Conservation (phyloP, 2,329 filamentous ascomycete species). For the Coniochaeta sp. region DNA sequence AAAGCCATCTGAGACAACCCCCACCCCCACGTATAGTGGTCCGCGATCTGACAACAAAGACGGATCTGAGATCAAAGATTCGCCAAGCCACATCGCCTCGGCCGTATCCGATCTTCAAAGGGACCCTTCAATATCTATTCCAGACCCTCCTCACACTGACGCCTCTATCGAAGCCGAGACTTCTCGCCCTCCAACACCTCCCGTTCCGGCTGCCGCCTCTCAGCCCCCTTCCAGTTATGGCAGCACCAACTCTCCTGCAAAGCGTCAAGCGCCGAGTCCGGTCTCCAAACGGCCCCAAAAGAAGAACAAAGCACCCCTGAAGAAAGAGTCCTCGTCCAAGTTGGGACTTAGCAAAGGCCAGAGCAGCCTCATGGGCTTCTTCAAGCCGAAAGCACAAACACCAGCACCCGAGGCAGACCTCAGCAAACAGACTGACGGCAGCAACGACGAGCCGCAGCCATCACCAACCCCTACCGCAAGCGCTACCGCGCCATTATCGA, state of each 20-base stretch:
- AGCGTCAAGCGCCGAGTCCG: constrained; percentile 13
- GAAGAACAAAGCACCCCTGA: constrained; percentile 26
- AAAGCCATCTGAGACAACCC: neutral
- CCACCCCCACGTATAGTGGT: neutral
- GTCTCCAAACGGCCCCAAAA: constrained; percentile 23
- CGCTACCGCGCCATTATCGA: neutral
- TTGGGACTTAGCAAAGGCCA: constrained; percentile 29
- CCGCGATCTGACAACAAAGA: neutral
- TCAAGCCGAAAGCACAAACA: constrained; percentile 51
- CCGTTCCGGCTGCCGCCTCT: neutral
- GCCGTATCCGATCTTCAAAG: neutral
- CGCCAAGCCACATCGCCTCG: no score
- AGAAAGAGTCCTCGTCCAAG: constrained; percentile 24
- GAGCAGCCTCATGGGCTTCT: constrained; percentile 69
- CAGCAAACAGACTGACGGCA: neutral
- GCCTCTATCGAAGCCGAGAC: neutral
- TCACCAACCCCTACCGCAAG: neutral
- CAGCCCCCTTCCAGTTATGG: neutral
- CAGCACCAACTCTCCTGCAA: constrained; percentile 5
- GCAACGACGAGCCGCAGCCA: neutral
- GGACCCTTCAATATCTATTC: neutral
- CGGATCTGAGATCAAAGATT: neutral
- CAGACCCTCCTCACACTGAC: neutral
- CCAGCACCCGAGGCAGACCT: neutral
- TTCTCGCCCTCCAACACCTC: neutral